Percentiles rank a stretch among this genome's conserved stretches.
These are phyloP conservation scores for Gamarada debralockiae DNA, from an alignment of 495 filamentous ascomycete species.

Conservation along the genomic window DNA sequence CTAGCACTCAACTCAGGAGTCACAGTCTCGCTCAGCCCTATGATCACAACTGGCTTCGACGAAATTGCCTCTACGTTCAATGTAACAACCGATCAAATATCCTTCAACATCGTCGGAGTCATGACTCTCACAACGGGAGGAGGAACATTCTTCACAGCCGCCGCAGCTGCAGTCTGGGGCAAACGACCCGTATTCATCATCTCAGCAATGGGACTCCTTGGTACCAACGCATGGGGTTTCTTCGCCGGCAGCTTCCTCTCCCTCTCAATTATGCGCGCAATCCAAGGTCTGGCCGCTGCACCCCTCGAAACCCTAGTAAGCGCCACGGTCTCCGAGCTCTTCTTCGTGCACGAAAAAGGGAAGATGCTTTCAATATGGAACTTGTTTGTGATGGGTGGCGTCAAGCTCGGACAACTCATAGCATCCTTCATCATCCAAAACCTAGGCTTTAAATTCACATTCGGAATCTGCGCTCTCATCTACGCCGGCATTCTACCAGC, in stretches of 20 bases:
- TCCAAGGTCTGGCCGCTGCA: conserved; percentile 50
- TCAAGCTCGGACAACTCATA: conserved; percentile 36
- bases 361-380: conserved; percentile 63
- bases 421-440: conserved; percentile 35
- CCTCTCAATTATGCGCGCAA: conserved; percentile 44
- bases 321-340: conserved; percentile 49
- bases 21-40: conserved; percentile 39
- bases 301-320: conserved; percentile 54
- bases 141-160: conserved; percentile 54
- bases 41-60: conserved; percentile 46
- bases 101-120: conserved; percentile 34
- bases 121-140: conserved; percentile 44
- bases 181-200: conserved; percentile 58
- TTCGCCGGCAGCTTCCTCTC: conserved; percentile 48
- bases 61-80: conserved; percentile 37
- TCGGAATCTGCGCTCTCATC: conserved; percentile 49
- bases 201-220: conserved; percentile 51
- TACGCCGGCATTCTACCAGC: conserved; percentile 42
- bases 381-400: conserved; percentile 50
- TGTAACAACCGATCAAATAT: conserved; percentile 34
- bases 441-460: conserved; percentile 49
- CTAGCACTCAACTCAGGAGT: conserved; percentile 11
- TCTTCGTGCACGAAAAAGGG: conserved; percentile 62
- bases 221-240: conserved; percentile 56
- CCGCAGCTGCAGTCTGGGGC: conserved; percentile 58